Evolutionary conservation across 164 flowering plant species (phyloP).

Genomic region (Chloranthus sessilifolius): DNA sequence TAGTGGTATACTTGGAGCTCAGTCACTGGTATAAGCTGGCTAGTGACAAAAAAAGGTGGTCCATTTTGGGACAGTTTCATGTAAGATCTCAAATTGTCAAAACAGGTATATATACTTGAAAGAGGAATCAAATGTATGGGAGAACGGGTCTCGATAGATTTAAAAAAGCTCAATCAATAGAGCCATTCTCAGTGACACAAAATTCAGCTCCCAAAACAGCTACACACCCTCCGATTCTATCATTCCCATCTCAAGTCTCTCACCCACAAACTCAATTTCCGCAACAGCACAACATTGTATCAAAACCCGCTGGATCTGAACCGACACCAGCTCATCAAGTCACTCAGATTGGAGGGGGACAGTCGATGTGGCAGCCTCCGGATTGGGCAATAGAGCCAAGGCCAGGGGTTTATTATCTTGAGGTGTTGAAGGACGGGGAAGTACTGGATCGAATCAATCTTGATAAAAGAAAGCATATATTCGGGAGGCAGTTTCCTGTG

Average conservation of each 20-base stretch:
- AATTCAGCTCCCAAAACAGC: slow-evolving; percentile 37
- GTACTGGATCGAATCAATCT: slow-evolving; percentile 65
- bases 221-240: slow-evolving; percentile 12
- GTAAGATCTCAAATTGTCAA: slow-evolving; percentile 1
- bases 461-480: slow-evolving; percentile 70
- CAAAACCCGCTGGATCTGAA: slow-evolving; percentile 24
- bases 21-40: too few relatives aligned
- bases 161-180: slow-evolving; percentile 81
- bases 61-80: neutral
- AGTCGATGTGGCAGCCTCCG: slow-evolving; percentile 94
- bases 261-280: slow-evolving; percentile 19
- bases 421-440: slow-evolving; percentile 84
- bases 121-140: slow-evolving; percentile 59
- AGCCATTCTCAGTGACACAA: slow-evolving; percentile 70
- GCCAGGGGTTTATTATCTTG: slow-evolving; percentile 79
- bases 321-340: slow-evolving; percentile 31
- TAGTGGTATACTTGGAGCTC: too few relatives aligned
- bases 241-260: slow-evolving; percentile 21
- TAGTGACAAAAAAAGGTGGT: too few relatives aligned
- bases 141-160: slow-evolving; percentile 90
- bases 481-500: slow-evolving; percentile 79
- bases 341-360: slow-evolving; percentile 88
- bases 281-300: slow-evolving; percentile 26
- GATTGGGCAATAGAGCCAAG: slow-evolving; percentile 99
- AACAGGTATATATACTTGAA: neutral